These are phyloP conservation scores for Ascochyta viciae-villosae DNA, from an alignment of 2,329 filamentous ascomycete species.

Conservation along the genomic window DNA sequence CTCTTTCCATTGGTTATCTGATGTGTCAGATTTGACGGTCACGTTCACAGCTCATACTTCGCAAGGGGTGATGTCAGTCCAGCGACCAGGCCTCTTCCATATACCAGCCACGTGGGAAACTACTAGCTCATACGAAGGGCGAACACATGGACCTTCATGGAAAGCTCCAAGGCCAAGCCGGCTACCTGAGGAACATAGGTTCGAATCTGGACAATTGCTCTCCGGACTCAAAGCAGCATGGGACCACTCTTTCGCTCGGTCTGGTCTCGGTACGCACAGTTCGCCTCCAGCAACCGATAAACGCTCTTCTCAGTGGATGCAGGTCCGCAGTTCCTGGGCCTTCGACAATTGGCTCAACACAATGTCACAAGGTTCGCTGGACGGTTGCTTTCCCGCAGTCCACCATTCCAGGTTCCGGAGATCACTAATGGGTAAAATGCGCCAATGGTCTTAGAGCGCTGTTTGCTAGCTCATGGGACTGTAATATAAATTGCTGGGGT, in stretches of 20 bases:
- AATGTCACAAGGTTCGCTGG: conserved; percentile 2
- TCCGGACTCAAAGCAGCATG: conserved; percentile 13
- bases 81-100: too few species aligned
- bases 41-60: too few species aligned
- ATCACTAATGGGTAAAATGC: background rate
- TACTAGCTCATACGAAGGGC: background rate
- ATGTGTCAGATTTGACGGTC: too few species aligned
- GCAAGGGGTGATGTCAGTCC: too few species aligned
- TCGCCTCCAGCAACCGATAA: conserved; percentile 10
- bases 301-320: conserved; percentile 6
- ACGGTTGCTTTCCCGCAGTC: background rate
- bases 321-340: conserved; percentile 9
- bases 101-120: background rate
- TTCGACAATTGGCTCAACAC: background rate
- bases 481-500: conserved; percentile 19
- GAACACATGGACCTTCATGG: background rate
- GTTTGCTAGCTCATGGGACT: background rate
- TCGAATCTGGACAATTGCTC: background rate
- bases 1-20: too few species aligned
- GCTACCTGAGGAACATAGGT: background rate
- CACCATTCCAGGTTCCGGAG: background rate
- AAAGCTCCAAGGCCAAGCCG: background rate
- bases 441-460: conserved; percentile 2
- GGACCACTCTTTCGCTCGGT: background rate
- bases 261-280: background rate